Base-by-base conservation (phyloP, 1,139 yeast genomes). In the Yamadazyma jaroonii region DNA sequence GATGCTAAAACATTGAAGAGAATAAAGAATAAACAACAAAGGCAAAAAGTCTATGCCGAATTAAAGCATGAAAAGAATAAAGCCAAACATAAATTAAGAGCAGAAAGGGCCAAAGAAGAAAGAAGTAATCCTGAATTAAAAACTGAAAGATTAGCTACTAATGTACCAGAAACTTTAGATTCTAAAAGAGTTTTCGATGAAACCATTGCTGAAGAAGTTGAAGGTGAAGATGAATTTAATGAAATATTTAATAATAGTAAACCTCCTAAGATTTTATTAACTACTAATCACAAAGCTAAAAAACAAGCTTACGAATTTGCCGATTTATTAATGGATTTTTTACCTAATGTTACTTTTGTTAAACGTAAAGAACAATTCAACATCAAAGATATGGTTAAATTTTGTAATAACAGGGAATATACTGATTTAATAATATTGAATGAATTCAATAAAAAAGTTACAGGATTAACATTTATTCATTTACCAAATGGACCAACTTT, bases 401-500 rank as follows among this genome's bases (percentile, higher is more conserved):
- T 79, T 50, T 86, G 96, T 58, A 58, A 79, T 32, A 86, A 84
- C 56, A 69, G 98, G 53, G 92, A 82, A 22, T 94, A 75, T 64
- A 89, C 97, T 0, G 95, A 90, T 55, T 67, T 92, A 50, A 69
- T 92, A 29, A 89, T 92, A 36, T 79, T 92, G 45, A 92, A 92
- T 61, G 98, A 92, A 64, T 96, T 88, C 63, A 89, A 89, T 61
- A 92, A 92, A 61, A 76, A 74, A 47, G 95, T 92, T 34, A 90
- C 86, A 36, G 98, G 98, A 3, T 63, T 94, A 43, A 88, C 97
- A 1, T 84, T 94, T 54, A 84, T 92, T 45, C 96, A 90, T 64
- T 72, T 92, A 44, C 98, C 98, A 6, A 86, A 74, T 35, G 98
- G 98, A 0, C 98, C 98, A 25, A 84, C 97, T 0, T 88, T 88